Base-by-base conservation (phyloP, 1,139 yeast species). In the Magnusiomyces tetraspermus region DNA sequence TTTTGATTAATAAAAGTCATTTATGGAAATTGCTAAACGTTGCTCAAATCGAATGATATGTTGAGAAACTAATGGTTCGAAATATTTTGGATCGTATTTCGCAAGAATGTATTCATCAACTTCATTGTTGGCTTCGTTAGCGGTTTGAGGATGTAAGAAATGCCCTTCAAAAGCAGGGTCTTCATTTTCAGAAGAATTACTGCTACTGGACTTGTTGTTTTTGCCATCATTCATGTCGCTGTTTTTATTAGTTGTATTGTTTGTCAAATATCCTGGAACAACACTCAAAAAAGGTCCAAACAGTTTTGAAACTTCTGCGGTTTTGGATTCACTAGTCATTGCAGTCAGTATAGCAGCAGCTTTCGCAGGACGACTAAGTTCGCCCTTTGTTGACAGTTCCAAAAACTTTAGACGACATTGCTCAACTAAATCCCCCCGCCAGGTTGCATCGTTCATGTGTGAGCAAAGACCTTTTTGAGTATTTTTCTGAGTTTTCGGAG, bases 341-440 rank as follows among this genome's bases (percentile, higher is more conserved):
- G 47, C 47, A n/a, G 47, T 44, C 19, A 44, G 24, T 2, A 44
- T 44, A 5, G 47, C 22, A 3, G 47, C 33, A 15, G 47, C 47
- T 21, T 44, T 44, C 3, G 21, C 36, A 11, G 47, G 47, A 3
- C 47, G 19, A 28, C 37, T 28, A 5, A 28, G 23, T 17, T 44
- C 47, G 17, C 24, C 24, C 19, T 17, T 44, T 3, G 17, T 5
- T n/a, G 47, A 26, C n/a, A 44, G 11, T 44, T 30, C 28, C 38
- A 30, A n/a, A 26, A 44, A 44, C 6, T 44, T 15, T 10, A 28
- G 15, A 2, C 47, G 47, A 17, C 36, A 26, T n/a, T 30, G 13
- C 8, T 26, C 37, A 6, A 30, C 36, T 21, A 44, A 19, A 10
- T 17, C 28, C 6, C 26, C 24, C 10, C 47, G 36, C 47, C 47